Evolutionary conservation across 192 early-diverging fungal genomes (phyloP), one percentile per base, ranked within the genome.

Genomic region (Backusella australiensis): DNA sequence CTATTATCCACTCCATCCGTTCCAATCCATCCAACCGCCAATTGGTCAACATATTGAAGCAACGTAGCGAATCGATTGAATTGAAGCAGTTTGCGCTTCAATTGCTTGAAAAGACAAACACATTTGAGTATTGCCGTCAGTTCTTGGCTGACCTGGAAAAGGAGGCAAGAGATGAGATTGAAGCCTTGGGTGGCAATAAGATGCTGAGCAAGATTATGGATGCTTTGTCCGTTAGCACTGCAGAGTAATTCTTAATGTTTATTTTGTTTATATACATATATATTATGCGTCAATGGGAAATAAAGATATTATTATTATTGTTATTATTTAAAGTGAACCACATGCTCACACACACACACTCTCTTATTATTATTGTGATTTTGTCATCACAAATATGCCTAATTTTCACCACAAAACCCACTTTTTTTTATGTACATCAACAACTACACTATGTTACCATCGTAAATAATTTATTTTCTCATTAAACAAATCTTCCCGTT

Each of bases 11-110:
- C 73, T 94, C 93, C 14, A 96, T 99, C 65, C 86, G 88, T 7
- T 67, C 81, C 6, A 83, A 89, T 59, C 82, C 90, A 1, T 65
- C 63, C 38, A 90, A 92, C 75, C 85, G 88, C 34, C 89, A 94
- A 82, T 80, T 98, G 46, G 81, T 94, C 49, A 96, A 92, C 77
- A 99, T 99, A 71, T 77, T 99, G 67, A 90, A 93, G 70, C 96
- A 99, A 81, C 91, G 90, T 53, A 94, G 96, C 9, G 86, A 84
- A 3, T 92, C 93, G 36, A 77, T 89, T 1, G 92, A 97, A 46
- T 82, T 99, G 26, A 99, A 99, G 76, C 84, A 85, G 68, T 96
- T 95, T 69, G 97, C 96, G 0, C 87, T 99, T 53, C 82, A 87
- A 73, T 75, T 97, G 44, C 91, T 98, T 91, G 83, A 92, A 49